Percentiles rank a stretch among this genome's conserved stretches.
Conservation (phyloP, 305 asterid genomes). For the Fraxinus latifolia region DNA sequence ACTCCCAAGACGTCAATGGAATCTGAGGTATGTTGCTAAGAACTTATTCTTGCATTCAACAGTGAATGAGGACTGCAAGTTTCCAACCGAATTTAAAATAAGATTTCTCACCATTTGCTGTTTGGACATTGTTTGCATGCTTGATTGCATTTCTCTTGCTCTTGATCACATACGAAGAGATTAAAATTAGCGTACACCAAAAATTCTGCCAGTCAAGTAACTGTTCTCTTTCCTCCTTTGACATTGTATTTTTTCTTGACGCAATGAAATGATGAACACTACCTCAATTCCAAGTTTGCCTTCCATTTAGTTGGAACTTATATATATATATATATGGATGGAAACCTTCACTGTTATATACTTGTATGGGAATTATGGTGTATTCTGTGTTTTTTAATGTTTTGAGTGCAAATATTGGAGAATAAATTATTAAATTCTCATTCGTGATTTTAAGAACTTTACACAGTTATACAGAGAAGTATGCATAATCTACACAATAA, state of each 20-base stretch:
- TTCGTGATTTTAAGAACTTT: neutral
- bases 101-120: neutral
- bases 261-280: neutral
- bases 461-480: neutral
- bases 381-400: neutral
- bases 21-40: slow-evolving; percentile 60
- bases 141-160: neutral
- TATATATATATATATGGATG: neutral
- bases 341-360: neutral
- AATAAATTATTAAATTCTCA: neutral
- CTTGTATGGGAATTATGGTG: neutral
- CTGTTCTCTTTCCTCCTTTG: neutral
- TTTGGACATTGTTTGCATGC: neutral
- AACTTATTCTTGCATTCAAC: neutral
- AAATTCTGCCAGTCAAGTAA: neutral
- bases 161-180: neutral
- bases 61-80: neutral
- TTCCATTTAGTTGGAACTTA: neutral
- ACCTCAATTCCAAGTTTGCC: neutral
- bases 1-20: slow-evolving; percentile 53
- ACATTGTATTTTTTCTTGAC: neutral
- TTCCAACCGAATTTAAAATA: neutral
- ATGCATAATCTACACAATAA: neutral
- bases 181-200: neutral
- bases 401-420: neutral